These are phyloP conservation scores for Trypanosoma grayi DNA, from an alignment of 208 protist genomes.

Conservation along the genomic window DNA sequence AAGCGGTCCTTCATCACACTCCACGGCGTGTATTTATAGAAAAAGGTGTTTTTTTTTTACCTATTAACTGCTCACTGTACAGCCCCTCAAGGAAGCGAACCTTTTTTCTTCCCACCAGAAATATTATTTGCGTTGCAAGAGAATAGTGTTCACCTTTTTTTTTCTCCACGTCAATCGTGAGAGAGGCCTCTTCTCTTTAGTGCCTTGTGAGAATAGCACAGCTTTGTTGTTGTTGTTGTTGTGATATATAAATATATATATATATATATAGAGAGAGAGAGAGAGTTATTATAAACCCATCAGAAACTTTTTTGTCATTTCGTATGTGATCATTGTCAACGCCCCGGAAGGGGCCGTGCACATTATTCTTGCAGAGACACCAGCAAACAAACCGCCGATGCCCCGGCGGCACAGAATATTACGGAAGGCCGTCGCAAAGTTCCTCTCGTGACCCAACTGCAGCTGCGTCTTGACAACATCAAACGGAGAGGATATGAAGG, in stretches of 20 bases:
- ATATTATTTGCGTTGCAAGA: no score
- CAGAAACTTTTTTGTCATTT: conserved; percentile 69
- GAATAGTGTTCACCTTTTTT: no score
- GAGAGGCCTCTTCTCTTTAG: no score
- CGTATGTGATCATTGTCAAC: conserved; percentile 93
- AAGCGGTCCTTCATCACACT: no score
- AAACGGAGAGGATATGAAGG: conserved; percentile 90
- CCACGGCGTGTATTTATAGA: no score
- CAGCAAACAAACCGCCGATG: conserved; percentile 62
- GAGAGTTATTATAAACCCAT: background rate
- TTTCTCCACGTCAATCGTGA: no score
- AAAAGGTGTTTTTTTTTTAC: no score
- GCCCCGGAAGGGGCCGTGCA: conserved; percentile 88
- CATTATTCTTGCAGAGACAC: conserved; percentile 80
- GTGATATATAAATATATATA: conserved; percentile 24
- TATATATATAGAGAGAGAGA: conserved; percentile 13
- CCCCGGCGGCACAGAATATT: conserved; percentile 42
- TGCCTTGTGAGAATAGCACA: no score
- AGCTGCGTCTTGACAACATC: conserved; percentile 91
- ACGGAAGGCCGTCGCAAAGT: conserved; percentile 20
- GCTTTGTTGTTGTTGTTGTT: no score
- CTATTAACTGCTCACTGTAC: no score
- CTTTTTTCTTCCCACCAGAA: no score
- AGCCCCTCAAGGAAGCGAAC: no score
- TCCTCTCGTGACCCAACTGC: conserved; percentile 62